A percentile compares a stretch with the other conserved stretches of the same genome.
phyloP scores from a whole-genome alignment of 805 yeast genomes.

The Hanseniaspora lindneri region DNA sequence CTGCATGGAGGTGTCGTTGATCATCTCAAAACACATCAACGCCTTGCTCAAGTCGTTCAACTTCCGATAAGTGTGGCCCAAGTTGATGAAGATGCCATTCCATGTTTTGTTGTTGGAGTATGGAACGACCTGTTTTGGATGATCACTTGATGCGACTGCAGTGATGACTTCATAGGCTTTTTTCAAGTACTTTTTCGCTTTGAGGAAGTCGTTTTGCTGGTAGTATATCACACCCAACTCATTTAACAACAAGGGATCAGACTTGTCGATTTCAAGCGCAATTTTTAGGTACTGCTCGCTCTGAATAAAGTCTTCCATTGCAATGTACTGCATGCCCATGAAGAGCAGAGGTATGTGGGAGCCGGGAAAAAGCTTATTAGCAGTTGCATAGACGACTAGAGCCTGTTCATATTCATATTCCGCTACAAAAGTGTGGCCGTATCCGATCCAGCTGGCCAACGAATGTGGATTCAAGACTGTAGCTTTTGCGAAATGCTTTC shows the following conservation, averaged over 20 bases:
- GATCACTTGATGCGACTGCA: not conserved
- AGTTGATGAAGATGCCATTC: slow-evolving; percentile 71
- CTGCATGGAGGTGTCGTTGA: slow-evolving; percentile 52
- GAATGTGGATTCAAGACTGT: slow-evolving; percentile 78
- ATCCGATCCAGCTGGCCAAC: slow-evolving; percentile 95
- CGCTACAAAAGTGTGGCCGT: slow-evolving; percentile 93
- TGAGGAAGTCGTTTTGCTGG: slow-evolving; percentile 53
- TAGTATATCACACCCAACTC: slow-evolving; percentile 89
- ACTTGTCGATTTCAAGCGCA: slow-evolving; percentile 63
- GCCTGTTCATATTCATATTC: slow-evolving; percentile 99
- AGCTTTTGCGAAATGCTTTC: slow-evolving; percentile 79
- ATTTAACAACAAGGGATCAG: slow-evolving; percentile 78
- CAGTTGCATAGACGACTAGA: slow-evolving; percentile 90
- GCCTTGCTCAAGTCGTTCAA: slow-evolving; percentile 53
- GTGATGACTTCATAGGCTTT: slow-evolving; percentile 48
- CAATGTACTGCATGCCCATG: slow-evolving; percentile 91
- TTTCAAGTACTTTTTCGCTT: slow-evolving; percentile 58
- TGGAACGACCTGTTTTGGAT: not conserved
- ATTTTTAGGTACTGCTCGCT: slow-evolving; percentile 77
- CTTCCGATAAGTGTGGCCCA: slow-evolving; percentile 79
- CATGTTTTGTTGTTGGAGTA: slow-evolving; percentile 74
- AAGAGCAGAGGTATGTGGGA: slow-evolving; percentile 81
- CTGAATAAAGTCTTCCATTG: slow-evolving; percentile 67
- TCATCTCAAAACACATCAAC: slow-evolving; percentile 62
- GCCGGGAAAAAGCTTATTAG: slow-evolving; percentile 81